These are phyloP conservation scores for Gynandropsis gynandra DNA, from an alignment of 345 rosid genomes.

Conservation along the genomic window DNA sequence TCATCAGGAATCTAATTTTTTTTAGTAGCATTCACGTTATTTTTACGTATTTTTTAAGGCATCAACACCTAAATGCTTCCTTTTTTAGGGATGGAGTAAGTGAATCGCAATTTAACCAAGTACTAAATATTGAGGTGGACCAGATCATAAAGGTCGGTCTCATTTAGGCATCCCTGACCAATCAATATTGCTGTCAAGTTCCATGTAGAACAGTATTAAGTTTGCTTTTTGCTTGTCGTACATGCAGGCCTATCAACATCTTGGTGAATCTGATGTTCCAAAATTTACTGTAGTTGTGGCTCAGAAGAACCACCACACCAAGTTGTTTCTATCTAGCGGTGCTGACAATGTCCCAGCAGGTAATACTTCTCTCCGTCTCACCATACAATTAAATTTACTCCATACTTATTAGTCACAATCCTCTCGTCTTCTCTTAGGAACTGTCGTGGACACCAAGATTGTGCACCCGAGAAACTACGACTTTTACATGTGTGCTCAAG, in stretches of 20 bases:
- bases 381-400: conserved; percentile 3
- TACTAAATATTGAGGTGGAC: conserved; percentile 72
- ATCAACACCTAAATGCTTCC: not conserved
- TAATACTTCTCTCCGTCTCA: conserved; percentile 17
- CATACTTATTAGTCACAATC: not conserved
- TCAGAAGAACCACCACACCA: conserved; percentile 85
- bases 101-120: conserved; percentile 83
- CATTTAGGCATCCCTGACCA: conserved; percentile 3
- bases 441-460: conserved; percentile 73
- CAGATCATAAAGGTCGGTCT: conserved; percentile 70
- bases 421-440: conserved; percentile 38
- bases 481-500: conserved; percentile 88
- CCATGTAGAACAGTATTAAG: not conserved
- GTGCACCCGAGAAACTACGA: conserved; percentile 81
- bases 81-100: conserved; percentile 75
- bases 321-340: conserved; percentile 55
- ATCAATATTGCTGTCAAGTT: conserved; percentile 15
- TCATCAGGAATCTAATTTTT: not conserved
- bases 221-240: conserved; percentile 5
- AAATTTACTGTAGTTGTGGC: conserved; percentile 82
- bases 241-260: conserved; percentile 65
- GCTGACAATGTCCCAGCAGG: conserved; percentile 89
- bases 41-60: not conserved
- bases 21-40: not conserved
- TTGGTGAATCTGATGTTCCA: conserved; percentile 61